Conservation (phyloP, 805 yeast species). For the Nematodospora valgi region DNA sequence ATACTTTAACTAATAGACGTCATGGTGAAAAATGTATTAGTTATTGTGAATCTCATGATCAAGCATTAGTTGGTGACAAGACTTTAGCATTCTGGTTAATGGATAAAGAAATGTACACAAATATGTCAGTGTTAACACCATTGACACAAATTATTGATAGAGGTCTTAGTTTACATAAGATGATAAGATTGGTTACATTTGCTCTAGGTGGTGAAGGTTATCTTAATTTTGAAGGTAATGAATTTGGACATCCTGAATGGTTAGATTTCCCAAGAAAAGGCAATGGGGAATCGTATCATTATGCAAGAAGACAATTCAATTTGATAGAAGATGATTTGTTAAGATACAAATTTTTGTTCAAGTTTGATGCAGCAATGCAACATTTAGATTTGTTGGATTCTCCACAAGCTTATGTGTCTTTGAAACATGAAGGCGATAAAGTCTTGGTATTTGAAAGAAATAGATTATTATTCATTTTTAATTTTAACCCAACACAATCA, state of each 20-base stretch:
- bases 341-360: conserved; percentile 72
- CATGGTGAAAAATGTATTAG: conserved; percentile 85
- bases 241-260: conserved; percentile 99
- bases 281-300: conserved; percentile 83
- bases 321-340: conserved; percentile 75
- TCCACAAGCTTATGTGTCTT: conserved; percentile 77
- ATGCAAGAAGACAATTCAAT: conserved; percentile 94
- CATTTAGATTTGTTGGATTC: conserved; percentile 71
- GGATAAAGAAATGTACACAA: conserved; percentile 98
- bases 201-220: conserved; percentile 97
- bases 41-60: conserved; percentile 95
- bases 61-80: conserved; percentile 96
- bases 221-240: conserved; percentile 94
- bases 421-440: conserved; percentile 87
- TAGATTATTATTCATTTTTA: conserved; percentile 79
- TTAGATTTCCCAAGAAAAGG: conserved; percentile 93
- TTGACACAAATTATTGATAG: conserved; percentile 79
- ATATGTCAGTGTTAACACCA: conserved; percentile 77
- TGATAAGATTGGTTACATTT: conserved; percentile 85
- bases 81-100: conserved; percentile 96
- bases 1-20: conserved; percentile 83
- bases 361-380: conserved; percentile 87
- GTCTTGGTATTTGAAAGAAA: conserved; percentile 86
- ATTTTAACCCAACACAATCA: conserved; percentile 83
- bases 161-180: conserved; percentile 85